These are phyloP conservation scores for Mycena amicta DNA, from an alignment of 768 basidiomycete genomes.

Conservation along the genomic window DNA sequence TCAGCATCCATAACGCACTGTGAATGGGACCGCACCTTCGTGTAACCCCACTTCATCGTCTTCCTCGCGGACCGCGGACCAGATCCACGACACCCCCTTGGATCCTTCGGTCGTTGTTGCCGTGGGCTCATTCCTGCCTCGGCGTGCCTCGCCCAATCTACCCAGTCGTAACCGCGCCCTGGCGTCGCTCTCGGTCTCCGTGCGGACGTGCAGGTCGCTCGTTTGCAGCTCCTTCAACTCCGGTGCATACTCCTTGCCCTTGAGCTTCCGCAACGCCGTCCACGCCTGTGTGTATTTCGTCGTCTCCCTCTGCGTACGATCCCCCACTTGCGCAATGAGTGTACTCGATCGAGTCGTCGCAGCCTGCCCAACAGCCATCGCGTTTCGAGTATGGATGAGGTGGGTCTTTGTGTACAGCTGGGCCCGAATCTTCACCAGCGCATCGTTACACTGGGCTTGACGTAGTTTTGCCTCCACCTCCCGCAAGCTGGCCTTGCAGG, in stretches of 20 bases:
- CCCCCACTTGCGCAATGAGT: slow-evolving; percentile 6
- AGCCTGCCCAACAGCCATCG: not conserved
- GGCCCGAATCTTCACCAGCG: not conserved
- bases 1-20: not conserved
- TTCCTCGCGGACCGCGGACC: slow-evolving; percentile 1
- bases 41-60: slow-evolving; percentile 9
- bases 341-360: not conserved
- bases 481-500: not conserved
- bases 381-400: slow-evolving; percentile 4
- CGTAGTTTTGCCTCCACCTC: slow-evolving; percentile 9
- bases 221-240: not conserved
- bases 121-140: not conserved
- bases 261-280: not conserved
- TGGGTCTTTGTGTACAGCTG: slow-evolving; percentile 12
- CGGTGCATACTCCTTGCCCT: not conserved
- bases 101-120: not conserved
- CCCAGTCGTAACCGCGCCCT: slow-evolving; percentile 4
- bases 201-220: slow-evolving; percentile 4
- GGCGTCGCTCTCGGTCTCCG: slow-evolving; percentile 12
- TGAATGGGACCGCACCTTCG: slow-evolving; percentile 6
- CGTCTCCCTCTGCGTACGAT: not conserved
- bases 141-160: not conserved
- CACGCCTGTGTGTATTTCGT: slow-evolving; percentile 5
- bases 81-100: slow-evolving; percentile 13
- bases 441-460: slow-evolving; percentile 3